These are phyloP conservation scores for Pythium folliculosum DNA, from an alignment of 352 stramenopile genomes.

Conservation along the genomic window DNA sequence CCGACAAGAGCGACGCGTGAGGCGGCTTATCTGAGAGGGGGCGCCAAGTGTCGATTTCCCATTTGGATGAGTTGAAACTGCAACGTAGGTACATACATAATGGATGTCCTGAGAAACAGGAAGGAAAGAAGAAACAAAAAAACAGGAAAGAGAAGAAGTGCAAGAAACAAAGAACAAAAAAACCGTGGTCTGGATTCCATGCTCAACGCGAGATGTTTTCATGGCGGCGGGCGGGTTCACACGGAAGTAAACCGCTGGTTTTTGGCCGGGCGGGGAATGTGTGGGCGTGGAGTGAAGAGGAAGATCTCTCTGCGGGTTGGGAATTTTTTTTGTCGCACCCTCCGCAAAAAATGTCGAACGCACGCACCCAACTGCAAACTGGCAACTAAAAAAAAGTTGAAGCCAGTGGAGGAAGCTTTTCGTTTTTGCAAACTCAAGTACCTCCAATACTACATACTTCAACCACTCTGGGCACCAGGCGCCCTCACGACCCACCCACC, in stretches of 20 bases:
- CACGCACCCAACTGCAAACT: conserved; percentile 13
- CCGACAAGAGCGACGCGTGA: conserved; percentile 14
- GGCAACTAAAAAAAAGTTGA: conserved; percentile 6
- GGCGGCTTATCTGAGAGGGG: background rate
- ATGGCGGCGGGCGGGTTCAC: too few species aligned
- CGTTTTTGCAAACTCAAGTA: conserved; percentile 26
- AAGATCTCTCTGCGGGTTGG: background rate
- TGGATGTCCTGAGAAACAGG: background rate
- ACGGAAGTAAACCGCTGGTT: too few species aligned
- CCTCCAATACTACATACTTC: conserved; percentile 21
- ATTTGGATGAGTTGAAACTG: conserved; percentile 11
- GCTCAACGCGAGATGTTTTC: too few species aligned
- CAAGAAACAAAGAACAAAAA: background rate
- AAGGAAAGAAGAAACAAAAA: conserved; percentile 11
- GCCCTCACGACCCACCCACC: background rate
- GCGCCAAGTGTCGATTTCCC: background rate
- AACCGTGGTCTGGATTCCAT: background rate
- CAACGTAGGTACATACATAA: conserved; percentile 22
- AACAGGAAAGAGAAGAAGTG: conserved; percentile 8
- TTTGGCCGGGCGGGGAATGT: background rate
- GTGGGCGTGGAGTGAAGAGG: background rate
- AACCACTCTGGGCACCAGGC: background rate
- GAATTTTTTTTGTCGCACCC: background rate
- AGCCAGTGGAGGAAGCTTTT: background rate
- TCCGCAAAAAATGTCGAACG: background rate